phyloP scores from a whole-genome alignment of 495 filamentous ascomycete species.

The Podospora comata region DNA sequence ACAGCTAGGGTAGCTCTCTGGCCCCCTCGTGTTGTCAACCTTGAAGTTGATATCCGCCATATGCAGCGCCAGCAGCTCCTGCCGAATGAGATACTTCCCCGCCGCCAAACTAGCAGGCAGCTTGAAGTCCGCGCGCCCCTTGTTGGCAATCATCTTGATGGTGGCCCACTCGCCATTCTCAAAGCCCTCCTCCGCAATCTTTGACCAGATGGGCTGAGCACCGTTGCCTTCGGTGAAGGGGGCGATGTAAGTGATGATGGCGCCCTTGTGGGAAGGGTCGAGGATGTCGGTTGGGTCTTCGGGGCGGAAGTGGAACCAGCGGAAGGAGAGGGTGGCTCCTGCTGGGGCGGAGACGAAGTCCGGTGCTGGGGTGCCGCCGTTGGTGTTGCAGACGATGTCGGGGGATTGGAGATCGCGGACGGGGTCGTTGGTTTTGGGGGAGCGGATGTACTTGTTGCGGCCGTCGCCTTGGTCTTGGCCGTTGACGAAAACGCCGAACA shows the following conservation, averaged over 20 bases:
- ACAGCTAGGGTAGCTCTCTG: slow-evolving; percentile 41
- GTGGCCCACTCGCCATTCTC: slow-evolving; percentile 39
- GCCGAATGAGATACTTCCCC: slow-evolving; percentile 41
- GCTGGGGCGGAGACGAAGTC: slow-evolving; percentile 36
- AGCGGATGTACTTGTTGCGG: slow-evolving; percentile 39
- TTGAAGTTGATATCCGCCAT: slow-evolving; percentile 36
- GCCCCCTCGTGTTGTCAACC: slow-evolving; percentile 30
- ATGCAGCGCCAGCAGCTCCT: slow-evolving; percentile 44
- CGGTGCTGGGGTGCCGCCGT: slow-evolving; percentile 29
- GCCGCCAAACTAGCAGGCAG: slow-evolving; percentile 33
- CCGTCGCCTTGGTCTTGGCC: slow-evolving; percentile 43
- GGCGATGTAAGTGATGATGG: slow-evolving; percentile 48
- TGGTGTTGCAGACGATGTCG: slow-evolving; percentile 45
- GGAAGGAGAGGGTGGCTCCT: slow-evolving; percentile 40
- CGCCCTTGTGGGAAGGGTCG: slow-evolving; percentile 45
- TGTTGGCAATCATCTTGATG: slow-evolving; percentile 40
- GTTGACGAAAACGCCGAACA: slow-evolving; percentile 42
- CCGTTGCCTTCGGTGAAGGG: slow-evolving; percentile 36
- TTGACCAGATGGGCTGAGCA: slow-evolving; percentile 44
- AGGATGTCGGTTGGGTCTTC: slow-evolving; percentile 44
- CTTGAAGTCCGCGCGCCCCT: slow-evolving; percentile 44
- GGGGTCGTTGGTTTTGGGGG: slow-evolving; percentile 26
- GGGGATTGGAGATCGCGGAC: slow-evolving; percentile 38
- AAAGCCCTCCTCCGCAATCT: slow-evolving; percentile 46
- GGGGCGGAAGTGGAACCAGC: slow-evolving; percentile 46